These are phyloP conservation scores for Ogataea minuta DNA, from an alignment of 805 yeast genomes.

Conservation along the genomic window DNA sequence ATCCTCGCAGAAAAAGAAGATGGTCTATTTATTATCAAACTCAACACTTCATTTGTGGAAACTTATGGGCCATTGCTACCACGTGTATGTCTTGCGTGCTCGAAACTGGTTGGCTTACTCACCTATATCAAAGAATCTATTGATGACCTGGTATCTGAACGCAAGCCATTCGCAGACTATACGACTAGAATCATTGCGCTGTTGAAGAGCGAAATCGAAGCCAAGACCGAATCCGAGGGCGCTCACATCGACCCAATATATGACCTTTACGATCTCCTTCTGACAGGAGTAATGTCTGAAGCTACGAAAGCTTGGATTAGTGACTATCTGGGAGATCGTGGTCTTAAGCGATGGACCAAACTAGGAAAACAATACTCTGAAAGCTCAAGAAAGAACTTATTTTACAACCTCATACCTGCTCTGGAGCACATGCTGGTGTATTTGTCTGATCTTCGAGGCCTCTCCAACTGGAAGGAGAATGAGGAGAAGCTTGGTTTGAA, in stretches of 20 bases:
- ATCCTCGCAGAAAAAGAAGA: conserved; percentile 23
- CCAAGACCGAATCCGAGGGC: conserved; percentile 12
- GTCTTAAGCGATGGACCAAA: conserved; percentile 53
- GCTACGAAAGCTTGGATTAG: conserved; percentile 56
- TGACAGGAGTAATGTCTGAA: conserved; percentile 54
- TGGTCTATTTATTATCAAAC: conserved; percentile 21
- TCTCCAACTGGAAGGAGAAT: conserved; percentile 38
- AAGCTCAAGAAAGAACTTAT: conserved; percentile 43
- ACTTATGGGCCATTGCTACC: conserved; percentile 31
- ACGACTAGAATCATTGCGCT: conserved; percentile 35
- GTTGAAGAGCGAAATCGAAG: conserved; percentile 36
- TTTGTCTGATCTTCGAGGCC: conserved; percentile 41
- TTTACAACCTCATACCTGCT: conserved; percentile 51
- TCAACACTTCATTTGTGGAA: conserved; percentile 30
- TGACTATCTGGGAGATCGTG: conserved; percentile 66
- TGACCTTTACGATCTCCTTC: conserved; percentile 45
- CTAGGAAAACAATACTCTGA: conserved; percentile 52
- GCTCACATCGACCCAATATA: conserved; percentile 33
- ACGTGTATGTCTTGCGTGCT: conserved; percentile 34
- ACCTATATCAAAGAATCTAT: conserved; percentile 36
- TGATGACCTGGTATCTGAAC: conserved; percentile 29
- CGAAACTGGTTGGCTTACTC: conserved; percentile 36
- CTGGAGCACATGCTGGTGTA: conserved; percentile 53
- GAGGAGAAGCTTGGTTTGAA: conserved; percentile 21
- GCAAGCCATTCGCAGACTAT: conserved; percentile 39